Evolutionary conservation across 495 filamentous ascomycete genomes (phyloP).

Genomic region (Neurospora cerealis): DNA sequence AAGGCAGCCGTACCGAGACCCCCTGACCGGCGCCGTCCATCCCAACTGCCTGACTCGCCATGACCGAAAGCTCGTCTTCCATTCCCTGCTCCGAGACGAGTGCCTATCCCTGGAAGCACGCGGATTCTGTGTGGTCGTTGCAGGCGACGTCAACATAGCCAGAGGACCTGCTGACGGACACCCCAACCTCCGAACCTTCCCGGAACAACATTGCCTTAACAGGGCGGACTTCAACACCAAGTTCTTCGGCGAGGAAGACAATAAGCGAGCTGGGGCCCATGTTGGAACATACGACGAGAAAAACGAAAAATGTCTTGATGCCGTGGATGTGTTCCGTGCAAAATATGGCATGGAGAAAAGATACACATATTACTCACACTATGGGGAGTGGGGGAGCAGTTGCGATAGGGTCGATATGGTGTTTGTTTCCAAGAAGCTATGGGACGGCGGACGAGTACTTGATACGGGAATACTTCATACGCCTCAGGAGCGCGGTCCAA

Average conservation of each 20-base stretch:
- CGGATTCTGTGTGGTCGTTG: constrained; percentile 32
- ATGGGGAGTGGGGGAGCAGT: constrained; percentile 22
- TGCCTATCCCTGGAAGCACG: constrained; percentile 23
- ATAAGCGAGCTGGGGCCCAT: constrained; percentile 8
- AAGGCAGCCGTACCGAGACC: constrained; percentile 29
- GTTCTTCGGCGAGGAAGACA: constrained; percentile 30
- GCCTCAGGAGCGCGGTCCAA: constrained; percentile 23
- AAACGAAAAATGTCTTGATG: constrained; percentile 7
- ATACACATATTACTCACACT: constrained; percentile 25
- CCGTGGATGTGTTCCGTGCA: constrained; percentile 22
- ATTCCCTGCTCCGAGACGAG: constrained; percentile 31
- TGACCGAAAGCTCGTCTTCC: constrained; percentile 39
- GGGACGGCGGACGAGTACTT: constrained; percentile 8
- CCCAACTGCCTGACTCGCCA: constrained; percentile 30
- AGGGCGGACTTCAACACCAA: constrained; percentile 38
- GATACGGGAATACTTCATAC: constrained; percentile 23
- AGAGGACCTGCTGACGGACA: constrained; percentile 29
- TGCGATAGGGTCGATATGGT: constrained; percentile 32
- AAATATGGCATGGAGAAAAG: constrained; percentile 15
- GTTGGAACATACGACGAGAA: constrained; percentile 11
- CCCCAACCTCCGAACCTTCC: constrained; percentile 31
- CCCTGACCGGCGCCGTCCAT: constrained; percentile 24
- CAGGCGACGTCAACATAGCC: constrained; percentile 43
- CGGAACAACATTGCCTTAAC: constrained; percentile 35
- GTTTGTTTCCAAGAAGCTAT: constrained; percentile 16